Conservation (phyloP, 257 asterid genomes). For the Handroanthus guayacan region DNA sequence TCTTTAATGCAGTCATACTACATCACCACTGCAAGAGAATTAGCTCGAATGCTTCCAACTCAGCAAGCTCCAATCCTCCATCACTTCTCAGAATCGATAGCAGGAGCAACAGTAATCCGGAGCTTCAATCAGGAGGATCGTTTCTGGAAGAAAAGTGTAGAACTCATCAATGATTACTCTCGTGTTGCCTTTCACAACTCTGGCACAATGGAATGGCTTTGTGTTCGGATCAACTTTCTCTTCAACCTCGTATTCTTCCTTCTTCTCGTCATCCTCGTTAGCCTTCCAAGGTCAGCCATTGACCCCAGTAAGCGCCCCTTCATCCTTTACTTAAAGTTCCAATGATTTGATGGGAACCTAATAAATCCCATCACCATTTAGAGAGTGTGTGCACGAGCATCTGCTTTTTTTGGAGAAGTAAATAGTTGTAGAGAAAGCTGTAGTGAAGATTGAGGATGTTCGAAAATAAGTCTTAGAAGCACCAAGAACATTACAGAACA, state of each 20-base stretch:
- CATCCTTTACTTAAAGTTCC: neutral
- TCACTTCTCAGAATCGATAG: constrained; percentile 78
- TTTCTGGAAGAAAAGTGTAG: constrained; percentile 52
- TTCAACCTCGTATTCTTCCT: constrained; percentile 85
- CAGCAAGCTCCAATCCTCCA: constrained; percentile 84
- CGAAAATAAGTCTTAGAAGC: no score
- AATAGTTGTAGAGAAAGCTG: no score
- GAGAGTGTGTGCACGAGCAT: no score
- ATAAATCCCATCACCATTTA: no score
- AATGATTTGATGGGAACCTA: no score
- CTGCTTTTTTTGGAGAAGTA: no score
- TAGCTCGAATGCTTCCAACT: constrained; percentile 81
- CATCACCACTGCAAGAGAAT: constrained; percentile 74
- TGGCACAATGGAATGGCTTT: constrained; percentile 91
- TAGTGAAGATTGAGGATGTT: no score
- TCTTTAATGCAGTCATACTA: constrained; percentile 64
- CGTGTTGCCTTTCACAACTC: constrained; percentile 74
- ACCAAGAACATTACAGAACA: no score
- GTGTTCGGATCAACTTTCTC: constrained; percentile 79
- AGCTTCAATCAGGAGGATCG: constrained; percentile 76
- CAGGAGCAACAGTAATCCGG: constrained; percentile 73
- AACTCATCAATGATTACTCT: constrained; percentile 71
- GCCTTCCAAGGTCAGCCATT: constrained; percentile 71
- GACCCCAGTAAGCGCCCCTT: constrained; percentile 72
- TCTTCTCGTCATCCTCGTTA: constrained; percentile 74